These are phyloP conservation scores for Tephrocybe sp. DNA, from an alignment of 768 basidiomycete species.

Conservation along the genomic window DNA sequence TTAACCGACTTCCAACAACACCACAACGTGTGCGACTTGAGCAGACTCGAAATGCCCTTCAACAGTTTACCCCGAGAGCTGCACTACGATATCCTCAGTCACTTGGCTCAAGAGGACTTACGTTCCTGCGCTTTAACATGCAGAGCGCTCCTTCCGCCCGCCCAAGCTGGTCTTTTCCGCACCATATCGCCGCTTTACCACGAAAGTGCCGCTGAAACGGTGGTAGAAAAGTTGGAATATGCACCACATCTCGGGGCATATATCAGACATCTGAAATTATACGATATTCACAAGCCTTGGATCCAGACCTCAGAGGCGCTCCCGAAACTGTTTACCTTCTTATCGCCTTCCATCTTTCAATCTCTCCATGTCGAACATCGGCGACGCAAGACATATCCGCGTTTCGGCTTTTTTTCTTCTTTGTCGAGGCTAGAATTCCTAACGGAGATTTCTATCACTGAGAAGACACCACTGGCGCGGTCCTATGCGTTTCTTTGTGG, in stretches of 20 bases:
- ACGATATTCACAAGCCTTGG: constrained; percentile 12
- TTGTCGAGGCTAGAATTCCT: constrained; percentile 6
- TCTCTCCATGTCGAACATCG: constrained; percentile 13
- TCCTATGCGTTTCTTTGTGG: too few species aligned
- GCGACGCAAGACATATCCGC: background rate
- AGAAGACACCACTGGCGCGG: background rate
- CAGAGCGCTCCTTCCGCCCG: constrained; percentile 1
- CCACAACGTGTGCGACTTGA: too few species aligned
- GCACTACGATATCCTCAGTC: background rate
- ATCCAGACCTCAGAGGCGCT: constrained; percentile 9
- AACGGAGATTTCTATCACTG: constrained; percentile 8
- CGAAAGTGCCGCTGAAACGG: background rate
- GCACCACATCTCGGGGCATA: constrained; percentile 3
- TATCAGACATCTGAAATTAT: constrained; percentile 9
- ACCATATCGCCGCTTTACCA: background rate
- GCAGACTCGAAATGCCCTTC: background rate
- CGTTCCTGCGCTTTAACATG: constrained; percentile 11
- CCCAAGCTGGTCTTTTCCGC: constrained; percentile 4
- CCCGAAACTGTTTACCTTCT: constrained; percentile 1
- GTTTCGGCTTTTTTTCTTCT: constrained; percentile 6
- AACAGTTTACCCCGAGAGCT: constrained; percentile 3
- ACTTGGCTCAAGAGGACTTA: constrained; percentile 1
- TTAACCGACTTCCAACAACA: too few species aligned
- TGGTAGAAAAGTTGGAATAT: constrained; percentile 5
- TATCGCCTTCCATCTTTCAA: constrained; percentile 7